These are phyloP conservation scores for Rusavskia elegans DNA, from an alignment of 495 filamentous ascomycete genomes.

Conservation along the genomic window DNA sequence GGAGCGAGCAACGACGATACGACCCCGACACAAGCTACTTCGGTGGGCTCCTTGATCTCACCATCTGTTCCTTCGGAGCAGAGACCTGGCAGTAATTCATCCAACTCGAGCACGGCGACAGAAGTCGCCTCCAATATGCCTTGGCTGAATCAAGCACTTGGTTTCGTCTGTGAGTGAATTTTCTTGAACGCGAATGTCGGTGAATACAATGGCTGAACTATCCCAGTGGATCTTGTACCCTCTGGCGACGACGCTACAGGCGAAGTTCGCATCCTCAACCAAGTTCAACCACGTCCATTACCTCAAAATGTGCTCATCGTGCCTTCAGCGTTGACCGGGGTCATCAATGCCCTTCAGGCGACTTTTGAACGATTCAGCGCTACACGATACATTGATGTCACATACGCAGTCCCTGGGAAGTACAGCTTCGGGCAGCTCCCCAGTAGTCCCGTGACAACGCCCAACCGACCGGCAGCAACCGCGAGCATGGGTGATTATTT, in stretches of 20 bases:
- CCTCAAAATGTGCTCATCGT: conserved; percentile 19
- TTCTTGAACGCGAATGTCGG: conserved; percentile 1
- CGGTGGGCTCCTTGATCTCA: conserved; percentile 22
- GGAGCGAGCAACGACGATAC: conserved; percentile 14
- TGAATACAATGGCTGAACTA: background rate
- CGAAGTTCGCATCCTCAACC: conserved; percentile 41
- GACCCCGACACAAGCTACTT: conserved; percentile 15
- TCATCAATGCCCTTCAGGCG: conserved; percentile 39
- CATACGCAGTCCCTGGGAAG: conserved; percentile 44
- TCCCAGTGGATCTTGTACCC: conserved; percentile 6
- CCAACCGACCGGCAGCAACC: conserved; percentile 27
- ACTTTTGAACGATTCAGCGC: conserved; percentile 20
- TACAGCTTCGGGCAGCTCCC: conserved; percentile 48
- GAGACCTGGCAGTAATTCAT: conserved; percentile 15
- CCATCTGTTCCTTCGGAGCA: conserved; percentile 7
- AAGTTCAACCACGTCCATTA: conserved; percentile 46
- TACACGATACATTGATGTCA: conserved; percentile 20
- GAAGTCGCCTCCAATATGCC: conserved; percentile 10
- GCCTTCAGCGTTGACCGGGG: conserved; percentile 24
- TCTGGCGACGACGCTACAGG: conserved; percentile 13
- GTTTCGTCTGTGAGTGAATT: conserved; percentile 23
- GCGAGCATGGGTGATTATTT: conserved; percentile 39
- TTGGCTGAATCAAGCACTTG: conserved; percentile 30
- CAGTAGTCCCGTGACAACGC: conserved; percentile 42
- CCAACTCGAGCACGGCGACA: conserved; percentile 21